These are phyloP conservation scores for Globisporangium solare DNA, from an alignment of 352 stramenopile species.

Conservation along the genomic window DNA sequence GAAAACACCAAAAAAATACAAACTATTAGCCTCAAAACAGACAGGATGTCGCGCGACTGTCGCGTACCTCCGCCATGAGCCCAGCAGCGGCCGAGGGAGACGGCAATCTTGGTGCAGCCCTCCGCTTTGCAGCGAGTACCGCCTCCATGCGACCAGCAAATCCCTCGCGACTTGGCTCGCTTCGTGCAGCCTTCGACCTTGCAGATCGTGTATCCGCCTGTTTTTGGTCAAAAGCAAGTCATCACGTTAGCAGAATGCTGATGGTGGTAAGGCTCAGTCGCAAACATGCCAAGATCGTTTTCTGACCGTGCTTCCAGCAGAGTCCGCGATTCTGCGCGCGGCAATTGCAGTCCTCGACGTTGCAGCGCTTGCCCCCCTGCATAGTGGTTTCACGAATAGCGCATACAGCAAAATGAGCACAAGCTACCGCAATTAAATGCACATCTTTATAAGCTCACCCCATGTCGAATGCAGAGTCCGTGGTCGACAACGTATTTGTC, in stretches of 20 bases:
- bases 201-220: constrained; percentile 28
- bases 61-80: constrained; percentile 35
- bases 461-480: constrained; percentile 39
- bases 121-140: constrained; percentile 40
- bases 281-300: constrained; percentile 25
- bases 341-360: constrained; percentile 42
- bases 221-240: neutral
- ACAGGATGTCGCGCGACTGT: neutral
- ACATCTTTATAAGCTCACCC: constrained; percentile 16
- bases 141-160: constrained; percentile 29
- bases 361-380: constrained; percentile 46
- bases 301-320: constrained; percentile 43
- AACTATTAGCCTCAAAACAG: neutral
- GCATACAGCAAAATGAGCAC: neutral
- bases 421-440: neutral
- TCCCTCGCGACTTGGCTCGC: constrained; percentile 25
- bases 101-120: constrained; percentile 51
- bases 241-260: neutral
- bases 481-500: constrained; percentile 44
- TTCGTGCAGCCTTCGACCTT: constrained; percentile 41
- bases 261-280: constrained; percentile 1
- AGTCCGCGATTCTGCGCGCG: constrained; percentile 50
- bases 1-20: constrained; percentile 4
- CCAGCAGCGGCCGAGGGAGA: constrained; percentile 49
- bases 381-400: constrained; percentile 8